phyloP scores from a whole-genome alignment of 208 protist genomes.

The Wallacemonas sp. region DNA sequence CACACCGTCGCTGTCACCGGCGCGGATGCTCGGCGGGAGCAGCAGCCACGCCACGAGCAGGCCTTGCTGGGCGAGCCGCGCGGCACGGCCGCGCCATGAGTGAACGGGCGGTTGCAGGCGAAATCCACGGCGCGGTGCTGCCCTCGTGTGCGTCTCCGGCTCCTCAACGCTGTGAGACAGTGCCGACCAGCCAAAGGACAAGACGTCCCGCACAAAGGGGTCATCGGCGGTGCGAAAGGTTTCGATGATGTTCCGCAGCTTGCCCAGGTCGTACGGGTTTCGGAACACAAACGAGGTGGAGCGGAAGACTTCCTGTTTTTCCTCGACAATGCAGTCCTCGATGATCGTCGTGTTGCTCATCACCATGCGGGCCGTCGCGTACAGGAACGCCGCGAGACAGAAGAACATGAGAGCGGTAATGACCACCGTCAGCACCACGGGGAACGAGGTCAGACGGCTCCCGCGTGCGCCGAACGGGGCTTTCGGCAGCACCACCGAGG shows the following conservation, averaged over 20 bases:
- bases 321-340: constrained; percentile 45
- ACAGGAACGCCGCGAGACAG: constrained; percentile 59
- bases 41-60: constrained; percentile 52
- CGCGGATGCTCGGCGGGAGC: constrained; percentile 46
- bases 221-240: constrained; percentile 57
- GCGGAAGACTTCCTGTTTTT: constrained; percentile 36
- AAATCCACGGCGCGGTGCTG: background rate
- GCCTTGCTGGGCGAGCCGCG: constrained; percentile 8
- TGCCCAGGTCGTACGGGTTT: constrained; percentile 74
- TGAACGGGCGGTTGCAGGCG: background rate
- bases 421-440: constrained; percentile 32
- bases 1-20: constrained; percentile 55
- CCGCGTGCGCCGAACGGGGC: constrained; percentile 35
- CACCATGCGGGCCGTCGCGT: constrained; percentile 22
- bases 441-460: constrained; percentile 29
- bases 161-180: background rate
- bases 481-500: background rate
- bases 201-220: constrained; percentile 33
- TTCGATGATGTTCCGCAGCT: constrained; percentile 65
- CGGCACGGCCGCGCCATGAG: background rate
- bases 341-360: constrained; percentile 71
- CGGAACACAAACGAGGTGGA: constrained; percentile 36
- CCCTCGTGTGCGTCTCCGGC: background rate
- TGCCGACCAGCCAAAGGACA: background rate
- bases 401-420: constrained; percentile 46